Conservation (phyloP, 1,284 basidiomycete genomes). For the Sporisorium exsertum region DNA sequence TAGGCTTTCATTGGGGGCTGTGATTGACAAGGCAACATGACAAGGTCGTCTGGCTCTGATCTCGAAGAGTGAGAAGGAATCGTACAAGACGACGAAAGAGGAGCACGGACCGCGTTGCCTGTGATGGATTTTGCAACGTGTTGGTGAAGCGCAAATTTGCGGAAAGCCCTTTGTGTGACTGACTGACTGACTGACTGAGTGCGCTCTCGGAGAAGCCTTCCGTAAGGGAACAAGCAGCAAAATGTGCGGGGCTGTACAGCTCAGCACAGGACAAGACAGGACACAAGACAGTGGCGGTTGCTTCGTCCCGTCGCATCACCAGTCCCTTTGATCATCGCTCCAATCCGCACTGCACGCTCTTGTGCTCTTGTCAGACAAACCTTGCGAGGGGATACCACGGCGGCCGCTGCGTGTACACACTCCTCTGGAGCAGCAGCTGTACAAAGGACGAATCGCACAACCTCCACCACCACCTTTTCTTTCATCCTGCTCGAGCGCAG, state of each 20-base stretch:
- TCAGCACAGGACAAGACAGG: constrained; percentile 2
- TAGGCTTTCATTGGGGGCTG: no score
- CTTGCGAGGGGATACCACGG: no score
- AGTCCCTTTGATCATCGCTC: constrained; percentile 13
- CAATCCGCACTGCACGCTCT: no score
- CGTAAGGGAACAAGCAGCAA: not conserved
- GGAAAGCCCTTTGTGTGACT: constrained; percentile 10
- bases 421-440: not conserved
- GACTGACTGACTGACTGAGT: no score
- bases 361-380: no score
- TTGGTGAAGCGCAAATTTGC: not conserved
- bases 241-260: constrained; percentile 19
- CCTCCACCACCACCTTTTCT: constrained; percentile 10
- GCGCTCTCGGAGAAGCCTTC: not conserved
- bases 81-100: no score
- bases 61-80: not conserved
- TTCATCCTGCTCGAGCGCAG: not conserved
- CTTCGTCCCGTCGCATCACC: not conserved
- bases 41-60: not conserved
- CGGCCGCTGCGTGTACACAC: not conserved
- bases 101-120: constrained; percentile 10
- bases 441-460: not conserved
- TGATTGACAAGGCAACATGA: no score
- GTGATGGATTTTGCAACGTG: not conserved
- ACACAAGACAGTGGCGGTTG: not conserved